Conservation (phyloP, 2,329 filamentous ascomycete species). For the Allantophomopsis lycopodina region DNA sequence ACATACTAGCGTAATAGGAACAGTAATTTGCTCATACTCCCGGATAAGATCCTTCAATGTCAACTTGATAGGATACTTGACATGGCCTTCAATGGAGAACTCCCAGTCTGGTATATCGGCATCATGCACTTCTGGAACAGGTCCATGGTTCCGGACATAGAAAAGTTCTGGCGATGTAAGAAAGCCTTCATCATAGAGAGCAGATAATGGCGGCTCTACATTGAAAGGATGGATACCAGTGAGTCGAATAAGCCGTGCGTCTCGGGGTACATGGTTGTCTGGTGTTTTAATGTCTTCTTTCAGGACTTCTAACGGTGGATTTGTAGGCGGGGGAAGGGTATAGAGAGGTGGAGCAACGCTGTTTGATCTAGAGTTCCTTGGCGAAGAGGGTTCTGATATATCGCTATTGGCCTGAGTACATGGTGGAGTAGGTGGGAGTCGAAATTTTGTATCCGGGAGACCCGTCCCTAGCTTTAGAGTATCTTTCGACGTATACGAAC, state of each 20-base stretch:
- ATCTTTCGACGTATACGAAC: background rate
- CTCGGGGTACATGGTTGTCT: slow-evolving; percentile 67
- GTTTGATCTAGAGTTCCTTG: slow-evolving; percentile 5
- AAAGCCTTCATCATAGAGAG: slow-evolving; percentile 69
- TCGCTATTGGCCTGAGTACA: slow-evolving; percentile 13
- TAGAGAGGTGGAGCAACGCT: slow-evolving; percentile 7
- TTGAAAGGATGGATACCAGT: slow-evolving; percentile 90
- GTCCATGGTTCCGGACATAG: slow-evolving; percentile 84
- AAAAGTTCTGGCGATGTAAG: slow-evolving; percentile 78
- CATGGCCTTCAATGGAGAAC: slow-evolving; percentile 71
- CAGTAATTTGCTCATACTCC: slow-evolving; percentile 70
- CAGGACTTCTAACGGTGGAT: slow-evolving; percentile 44
- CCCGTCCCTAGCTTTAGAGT: slow-evolving; percentile 1
- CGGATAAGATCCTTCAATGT: slow-evolving; percentile 58
- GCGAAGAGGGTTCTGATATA: slow-evolving; percentile 6
- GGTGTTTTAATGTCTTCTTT: slow-evolving; percentile 72
- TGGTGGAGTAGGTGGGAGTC: slow-evolving; percentile 15
- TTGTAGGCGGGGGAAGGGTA: slow-evolving; percentile 55
- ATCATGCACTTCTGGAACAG: slow-evolving; percentile 64
- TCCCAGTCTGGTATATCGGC: slow-evolving; percentile 66
- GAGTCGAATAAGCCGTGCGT: slow-evolving; percentile 69
- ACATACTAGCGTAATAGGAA: slow-evolving; percentile 80
- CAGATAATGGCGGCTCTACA: slow-evolving; percentile 68
- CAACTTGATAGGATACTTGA: slow-evolving; percentile 61
- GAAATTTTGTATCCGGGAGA: slow-evolving; percentile 1